phyloP scores from a whole-genome alignment of 2,329 filamentous ascomycete genomes.

The Didymella segeticola region DNA sequence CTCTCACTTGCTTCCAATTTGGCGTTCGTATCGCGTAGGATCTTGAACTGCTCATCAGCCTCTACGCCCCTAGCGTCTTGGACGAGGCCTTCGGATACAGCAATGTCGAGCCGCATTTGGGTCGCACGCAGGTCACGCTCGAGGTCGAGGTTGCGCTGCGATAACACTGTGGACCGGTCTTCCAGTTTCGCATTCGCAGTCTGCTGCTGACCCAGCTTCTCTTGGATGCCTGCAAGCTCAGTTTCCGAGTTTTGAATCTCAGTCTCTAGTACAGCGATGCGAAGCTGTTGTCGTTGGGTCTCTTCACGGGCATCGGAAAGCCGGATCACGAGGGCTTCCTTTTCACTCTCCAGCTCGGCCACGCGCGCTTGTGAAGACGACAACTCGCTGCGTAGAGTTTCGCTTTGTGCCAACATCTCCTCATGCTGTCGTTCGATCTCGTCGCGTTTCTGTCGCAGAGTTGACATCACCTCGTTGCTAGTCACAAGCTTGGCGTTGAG shows the following conservation, averaged over 20 bases:
- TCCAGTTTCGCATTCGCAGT: constrained; percentile 17
- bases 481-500: constrained; percentile 26
- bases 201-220: constrained; percentile 25
- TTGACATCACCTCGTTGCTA: constrained; percentile 1
- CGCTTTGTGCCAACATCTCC: constrained; percentile 8
- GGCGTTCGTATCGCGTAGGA: constrained; percentile 34
- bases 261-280: constrained; percentile 25
- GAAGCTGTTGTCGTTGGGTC: constrained; percentile 21
- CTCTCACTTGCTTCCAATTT: constrained; percentile 40
- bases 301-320: constrained; percentile 22
- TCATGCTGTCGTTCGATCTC: constrained; percentile 15
- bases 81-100: constrained; percentile 27
- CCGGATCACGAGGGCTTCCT: constrained; percentile 23
- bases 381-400: constrained; percentile 24
- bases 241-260: constrained; percentile 26
- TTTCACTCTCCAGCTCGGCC: constrained; percentile 27
- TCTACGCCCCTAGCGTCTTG: constrained; percentile 30
- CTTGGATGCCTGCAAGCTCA: constrained; percentile 19
- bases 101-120: constrained; percentile 31
- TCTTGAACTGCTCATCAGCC: constrained; percentile 37
- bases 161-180: constrained; percentile 12
- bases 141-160: constrained; percentile 17
- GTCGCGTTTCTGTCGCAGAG: background rate
- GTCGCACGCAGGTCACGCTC: constrained; percentile 28
- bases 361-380: constrained; percentile 24